Evolutionary conservation across 345 rosid species (phyloP).

Genomic region (Camelina hispida): DNA sequence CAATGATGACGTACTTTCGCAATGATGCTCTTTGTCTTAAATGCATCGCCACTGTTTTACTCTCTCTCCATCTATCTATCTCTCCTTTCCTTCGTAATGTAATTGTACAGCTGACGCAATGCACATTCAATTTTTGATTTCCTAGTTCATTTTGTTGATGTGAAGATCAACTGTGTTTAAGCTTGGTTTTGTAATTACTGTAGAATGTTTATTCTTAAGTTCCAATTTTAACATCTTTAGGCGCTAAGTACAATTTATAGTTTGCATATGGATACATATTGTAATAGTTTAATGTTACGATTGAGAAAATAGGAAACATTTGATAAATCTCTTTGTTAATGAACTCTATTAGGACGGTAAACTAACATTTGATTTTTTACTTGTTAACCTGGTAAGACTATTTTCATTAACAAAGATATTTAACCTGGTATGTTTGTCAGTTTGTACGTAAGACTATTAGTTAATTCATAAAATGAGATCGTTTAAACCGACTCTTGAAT

Average conservation of each 20-base stretch:
- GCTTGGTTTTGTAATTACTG: not conserved
- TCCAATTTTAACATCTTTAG: not conserved
- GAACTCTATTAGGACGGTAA: not conserved
- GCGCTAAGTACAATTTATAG: not conserved
- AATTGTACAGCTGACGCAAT: constrained; percentile 36
- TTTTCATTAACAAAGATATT: no score
- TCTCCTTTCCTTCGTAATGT: constrained; percentile 1
- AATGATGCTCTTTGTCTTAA: constrained; percentile 46
- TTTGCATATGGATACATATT: no score
- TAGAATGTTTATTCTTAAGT: not conserved
- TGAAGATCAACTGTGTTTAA: not conserved
- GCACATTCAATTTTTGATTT: constrained; percentile 7
- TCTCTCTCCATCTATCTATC: not conserved
- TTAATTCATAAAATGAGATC: not conserved
- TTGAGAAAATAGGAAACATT: no score
- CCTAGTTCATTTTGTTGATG: constrained; percentile 18
- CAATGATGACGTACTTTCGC: constrained; percentile 46
- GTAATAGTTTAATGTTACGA: no score
- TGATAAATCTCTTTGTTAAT: no score
- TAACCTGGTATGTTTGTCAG: no score
- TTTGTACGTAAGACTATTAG: not conserved
- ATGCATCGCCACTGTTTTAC: constrained; percentile 35
- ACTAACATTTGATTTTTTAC: not conserved
- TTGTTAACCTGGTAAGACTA: not conserved
- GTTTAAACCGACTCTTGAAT: not conserved